Evolutionary conservation across 345 rosid genomes (phyloP).

Genomic region (Pugionium cornutum): DNA sequence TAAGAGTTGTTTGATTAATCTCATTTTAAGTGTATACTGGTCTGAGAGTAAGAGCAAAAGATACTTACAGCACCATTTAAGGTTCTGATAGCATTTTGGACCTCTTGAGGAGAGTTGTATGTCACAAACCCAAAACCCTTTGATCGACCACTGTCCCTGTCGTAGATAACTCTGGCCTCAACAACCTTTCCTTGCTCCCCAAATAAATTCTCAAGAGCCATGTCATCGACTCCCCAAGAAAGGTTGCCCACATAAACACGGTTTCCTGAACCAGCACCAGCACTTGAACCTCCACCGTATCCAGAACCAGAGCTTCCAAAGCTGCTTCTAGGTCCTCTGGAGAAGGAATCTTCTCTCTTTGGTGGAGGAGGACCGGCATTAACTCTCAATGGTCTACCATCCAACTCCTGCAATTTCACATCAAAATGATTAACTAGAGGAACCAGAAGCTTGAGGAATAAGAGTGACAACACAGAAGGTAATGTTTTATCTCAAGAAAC

Average conservation of each 20-base stretch:
- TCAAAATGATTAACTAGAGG: not conserved
- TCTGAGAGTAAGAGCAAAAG: not conserved
- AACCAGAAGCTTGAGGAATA: conserved; percentile 11
- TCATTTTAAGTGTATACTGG: not conserved
- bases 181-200: conserved; percentile 75
- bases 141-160: conserved; percentile 91
- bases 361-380: conserved; percentile 86
- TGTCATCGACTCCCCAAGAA: conserved; percentile 91
- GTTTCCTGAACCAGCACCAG: conserved; percentile 44
- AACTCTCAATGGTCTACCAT: conserved; percentile 89
- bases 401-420: conserved; percentile 63
- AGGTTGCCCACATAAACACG: conserved; percentile 77
- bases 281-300: conserved; percentile 36
- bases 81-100: conserved; percentile 63
- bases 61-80: conserved; percentile 81
- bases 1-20: not conserved
- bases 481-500: not conserved
- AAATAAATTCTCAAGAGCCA: conserved; percentile 76
- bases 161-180: conserved; percentile 58
- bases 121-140: conserved; percentile 97
- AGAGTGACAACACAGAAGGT: not conserved
- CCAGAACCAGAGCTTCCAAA: conserved; percentile 38
- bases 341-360: conserved; percentile 51
- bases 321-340: conserved; percentile 47
- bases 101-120: conserved; percentile 77